These are phyloP conservation scores for Mycosphaerella sp. DNA, from an alignment of 2,329 filamentous ascomycete genomes.

Conservation along the genomic window DNA sequence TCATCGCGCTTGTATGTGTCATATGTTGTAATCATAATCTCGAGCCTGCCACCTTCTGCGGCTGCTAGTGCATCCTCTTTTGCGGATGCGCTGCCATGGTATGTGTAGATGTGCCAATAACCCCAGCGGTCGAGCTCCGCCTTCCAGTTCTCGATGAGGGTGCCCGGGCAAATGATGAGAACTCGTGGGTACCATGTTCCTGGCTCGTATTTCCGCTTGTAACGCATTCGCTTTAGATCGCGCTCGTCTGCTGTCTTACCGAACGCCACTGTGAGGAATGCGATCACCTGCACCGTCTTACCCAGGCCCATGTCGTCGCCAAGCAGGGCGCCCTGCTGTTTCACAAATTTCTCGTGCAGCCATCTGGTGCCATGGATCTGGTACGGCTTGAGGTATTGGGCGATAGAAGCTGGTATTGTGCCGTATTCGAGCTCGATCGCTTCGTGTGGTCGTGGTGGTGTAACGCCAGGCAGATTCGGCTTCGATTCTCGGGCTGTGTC, in stretches of 20 bases:
- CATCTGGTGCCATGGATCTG: conserved; percentile 82
- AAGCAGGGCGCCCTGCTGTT: conserved; percentile 82
- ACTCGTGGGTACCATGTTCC: conserved; percentile 74
- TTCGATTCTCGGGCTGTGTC: conserved; percentile 62
- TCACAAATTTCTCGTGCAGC: conserved; percentile 81
- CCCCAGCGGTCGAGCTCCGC: conserved; percentile 84
- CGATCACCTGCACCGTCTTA: conserved; percentile 93
- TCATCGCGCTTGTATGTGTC: conserved; percentile 75
- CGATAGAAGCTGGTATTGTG: conserved; percentile 78
- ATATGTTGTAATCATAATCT: conserved; percentile 94
- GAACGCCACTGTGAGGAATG: conserved; percentile 84
- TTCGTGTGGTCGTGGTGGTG: conserved; percentile 59
- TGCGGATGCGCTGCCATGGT: conserved; percentile 54
- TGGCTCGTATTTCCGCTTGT: conserved; percentile 59
- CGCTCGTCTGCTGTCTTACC: conserved; percentile 88
- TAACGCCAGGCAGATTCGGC: conserved; percentile 60
- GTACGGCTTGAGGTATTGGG: conserved; percentile 87
- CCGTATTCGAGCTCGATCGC: conserved; percentile 72
- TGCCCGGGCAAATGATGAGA: conserved; percentile 82
- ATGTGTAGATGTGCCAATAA: conserved; percentile 85
- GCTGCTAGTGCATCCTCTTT: conserved; percentile 51
- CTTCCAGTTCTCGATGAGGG: conserved; percentile 85
- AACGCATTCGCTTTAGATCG: conserved; percentile 80
- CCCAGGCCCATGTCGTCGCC: conserved; percentile 97
- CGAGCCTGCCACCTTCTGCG: conserved; percentile 68